phyloP scores from a whole-genome alignment of 225 moss, liverwort and hornwort species.

The Lunularia cruciata region DNA sequence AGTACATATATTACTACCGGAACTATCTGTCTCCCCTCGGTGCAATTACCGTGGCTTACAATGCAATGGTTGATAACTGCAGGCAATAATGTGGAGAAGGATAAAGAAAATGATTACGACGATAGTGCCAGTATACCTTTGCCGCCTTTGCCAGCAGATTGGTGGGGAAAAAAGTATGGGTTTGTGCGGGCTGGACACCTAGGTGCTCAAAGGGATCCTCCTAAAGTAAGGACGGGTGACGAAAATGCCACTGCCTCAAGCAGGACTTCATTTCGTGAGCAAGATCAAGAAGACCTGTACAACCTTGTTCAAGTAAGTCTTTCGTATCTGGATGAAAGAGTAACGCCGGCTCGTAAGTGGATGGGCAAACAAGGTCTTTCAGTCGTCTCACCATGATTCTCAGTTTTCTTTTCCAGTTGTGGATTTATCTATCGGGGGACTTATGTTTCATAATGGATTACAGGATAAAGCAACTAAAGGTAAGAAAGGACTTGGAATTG shows the following conservation, averaged over 20 bases:
- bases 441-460: background rate
- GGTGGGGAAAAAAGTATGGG: conserved; percentile 90
- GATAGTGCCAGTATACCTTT: conserved; percentile 24
- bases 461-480: conserved; percentile 82
- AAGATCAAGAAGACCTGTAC: conserved; percentile 85
- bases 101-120: conserved; percentile 28
- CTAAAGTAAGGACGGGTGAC: conserved; percentile 38
- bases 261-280: conserved; percentile 74
- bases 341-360: too few species aligned
- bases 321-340: background rate
- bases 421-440: too few species aligned
- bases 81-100: background rate
- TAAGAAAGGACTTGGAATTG: conserved; percentile 76
- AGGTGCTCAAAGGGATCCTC: conserved; percentile 49
- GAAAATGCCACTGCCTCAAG: conserved; percentile 33
- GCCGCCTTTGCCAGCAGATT: conserved; percentile 55
- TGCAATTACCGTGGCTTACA: too few species aligned
- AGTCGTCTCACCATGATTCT: too few species aligned
- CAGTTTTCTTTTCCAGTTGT: background rate
- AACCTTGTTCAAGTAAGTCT: conserved; percentile 64
- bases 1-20: too few species aligned
- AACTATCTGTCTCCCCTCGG: too few species aligned
- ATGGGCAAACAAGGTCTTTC: too few species aligned
- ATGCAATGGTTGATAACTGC: too few species aligned
- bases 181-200: conserved; percentile 85